Percentiles rank a stretch among this genome's conserved stretches.
Conservation (phyloP, 805 yeast species). For the Diddensiella transvaalensis region DNA sequence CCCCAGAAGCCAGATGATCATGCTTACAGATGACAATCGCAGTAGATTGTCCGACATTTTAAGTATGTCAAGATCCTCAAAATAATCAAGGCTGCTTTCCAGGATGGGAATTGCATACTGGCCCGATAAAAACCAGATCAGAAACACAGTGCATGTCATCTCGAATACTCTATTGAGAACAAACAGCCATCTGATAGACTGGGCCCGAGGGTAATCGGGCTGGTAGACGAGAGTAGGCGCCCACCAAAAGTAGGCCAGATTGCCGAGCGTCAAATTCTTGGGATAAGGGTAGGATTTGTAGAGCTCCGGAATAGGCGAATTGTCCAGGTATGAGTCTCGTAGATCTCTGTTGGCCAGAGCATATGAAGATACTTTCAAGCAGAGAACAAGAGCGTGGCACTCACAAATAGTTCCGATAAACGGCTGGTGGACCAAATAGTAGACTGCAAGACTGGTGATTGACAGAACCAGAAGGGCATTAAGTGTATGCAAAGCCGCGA, state of each 20-base stretch:
- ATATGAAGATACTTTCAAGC: slow-evolving; percentile 41
- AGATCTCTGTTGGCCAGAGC: slow-evolving; percentile 45
- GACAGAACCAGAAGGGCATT: slow-evolving; percentile 31
- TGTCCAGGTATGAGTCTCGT: slow-evolving; percentile 32
- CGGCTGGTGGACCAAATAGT: slow-evolving; percentile 38
- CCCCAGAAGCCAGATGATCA: slow-evolving; percentile 42
- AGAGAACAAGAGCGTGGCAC: slow-evolving; percentile 39
- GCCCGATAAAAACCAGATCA: slow-evolving; percentile 38
- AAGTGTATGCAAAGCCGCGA: slow-evolving; percentile 34
- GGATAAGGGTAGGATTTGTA: slow-evolving; percentile 39
- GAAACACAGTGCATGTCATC: slow-evolving; percentile 31
- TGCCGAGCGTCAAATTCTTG: slow-evolving; percentile 35
- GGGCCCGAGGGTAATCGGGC: slow-evolving; percentile 43
- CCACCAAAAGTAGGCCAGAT: slow-evolving; percentile 40
- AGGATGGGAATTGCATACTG: slow-evolving; percentile 45
- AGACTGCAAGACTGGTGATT: slow-evolving; percentile 33
- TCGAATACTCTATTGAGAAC: slow-evolving; percentile 36
- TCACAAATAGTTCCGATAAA: slow-evolving; percentile 43
- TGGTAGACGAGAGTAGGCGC: slow-evolving; percentile 49
- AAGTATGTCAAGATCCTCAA: slow-evolving; percentile 26
- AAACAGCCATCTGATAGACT: slow-evolving; percentile 32
- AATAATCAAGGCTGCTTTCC: slow-evolving; percentile 33
- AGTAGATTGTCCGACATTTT: slow-evolving; percentile 36
- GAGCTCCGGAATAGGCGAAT: slow-evolving; percentile 31
- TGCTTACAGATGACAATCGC: slow-evolving; percentile 39